These are phyloP conservation scores for Pneumocystis carinii DNA, from an alignment of 1,139 yeast species.

Conservation along the genomic window DNA sequence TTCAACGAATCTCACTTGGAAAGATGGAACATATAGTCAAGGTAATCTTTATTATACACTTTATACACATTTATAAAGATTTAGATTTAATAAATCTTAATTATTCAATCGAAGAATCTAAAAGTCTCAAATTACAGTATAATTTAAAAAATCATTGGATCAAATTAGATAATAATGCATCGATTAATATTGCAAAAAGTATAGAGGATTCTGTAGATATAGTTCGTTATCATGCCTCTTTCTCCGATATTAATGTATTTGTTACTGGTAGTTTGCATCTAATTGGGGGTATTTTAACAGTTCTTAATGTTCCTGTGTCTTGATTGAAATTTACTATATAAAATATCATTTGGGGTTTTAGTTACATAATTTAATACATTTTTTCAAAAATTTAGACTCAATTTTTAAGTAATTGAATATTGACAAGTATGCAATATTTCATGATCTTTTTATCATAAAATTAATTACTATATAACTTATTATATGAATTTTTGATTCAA, in stretches of 20 bases:
- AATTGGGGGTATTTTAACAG: slow-evolving; percentile 86
- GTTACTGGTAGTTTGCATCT: slow-evolving; percentile 89
- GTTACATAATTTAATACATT: too few relatives aligned
- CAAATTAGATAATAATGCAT: slow-evolving; percentile 31
- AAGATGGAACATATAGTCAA: slow-evolving; percentile 24
- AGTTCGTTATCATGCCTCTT: slow-evolving; percentile 27
- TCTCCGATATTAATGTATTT: slow-evolving; percentile 32
- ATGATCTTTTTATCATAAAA: too few relatives aligned
- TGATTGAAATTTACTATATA: neutral
- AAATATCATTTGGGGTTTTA: neutral
- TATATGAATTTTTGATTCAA: too few relatives aligned
- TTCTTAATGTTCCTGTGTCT: slow-evolving; percentile 35
- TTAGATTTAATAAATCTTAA: slow-evolving; percentile 76
- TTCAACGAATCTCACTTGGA: slow-evolving; percentile 86
- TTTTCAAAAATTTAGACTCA: too few relatives aligned
- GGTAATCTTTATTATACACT: neutral
- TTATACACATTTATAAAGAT: slow-evolving; percentile 37
- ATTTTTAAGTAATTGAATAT: too few relatives aligned
- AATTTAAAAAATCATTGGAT: slow-evolving; percentile 58
- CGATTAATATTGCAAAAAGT: slow-evolving; percentile 48
- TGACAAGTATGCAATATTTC: too few relatives aligned
- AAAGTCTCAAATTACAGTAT: slow-evolving; percentile 67
- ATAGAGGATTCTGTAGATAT: slow-evolving; percentile 60
- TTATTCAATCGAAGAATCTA: slow-evolving; percentile 62
- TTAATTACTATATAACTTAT: too few relatives aligned